Evolutionary conservation across 139 green algal genomes (phyloP).

Genomic region (Penium margaritaceum): DNA sequence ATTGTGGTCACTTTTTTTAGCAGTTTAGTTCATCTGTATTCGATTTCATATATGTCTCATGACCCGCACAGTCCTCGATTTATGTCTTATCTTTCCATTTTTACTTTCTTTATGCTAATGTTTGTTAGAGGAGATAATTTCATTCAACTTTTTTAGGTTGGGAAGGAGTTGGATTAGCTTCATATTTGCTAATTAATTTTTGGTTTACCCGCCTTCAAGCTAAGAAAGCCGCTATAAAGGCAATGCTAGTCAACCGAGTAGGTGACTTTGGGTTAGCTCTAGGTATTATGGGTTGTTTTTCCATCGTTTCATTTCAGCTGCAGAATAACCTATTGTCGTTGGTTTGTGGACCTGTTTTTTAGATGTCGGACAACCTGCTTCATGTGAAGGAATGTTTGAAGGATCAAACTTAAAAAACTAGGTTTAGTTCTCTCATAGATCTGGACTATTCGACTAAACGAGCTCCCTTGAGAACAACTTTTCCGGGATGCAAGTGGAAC

Average conservation of each 20-base stretch:
- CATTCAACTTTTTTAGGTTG: constrained; percentile 42
- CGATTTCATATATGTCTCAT: constrained; percentile 46
- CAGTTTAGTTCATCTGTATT: constrained; percentile 49
- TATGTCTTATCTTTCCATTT: constrained; percentile 41
- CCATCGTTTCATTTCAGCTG: no score
- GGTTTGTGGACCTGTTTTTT: no score
- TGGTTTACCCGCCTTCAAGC: constrained; percentile 28
- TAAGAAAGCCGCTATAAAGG: constrained; percentile 22
- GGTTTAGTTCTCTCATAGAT: no score
- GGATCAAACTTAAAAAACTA: no score
- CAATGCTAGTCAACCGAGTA: constrained; percentile 32
- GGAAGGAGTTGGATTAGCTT: constrained; percentile 38
- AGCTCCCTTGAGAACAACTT: no score
- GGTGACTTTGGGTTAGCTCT: constrained; percentile 29
- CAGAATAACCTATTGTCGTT: no score
- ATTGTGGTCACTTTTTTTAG: constrained; percentile 44
- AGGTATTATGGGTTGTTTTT: constrained; percentile 28
- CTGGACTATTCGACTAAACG: no score
- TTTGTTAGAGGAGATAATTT: constrained; percentile 38
- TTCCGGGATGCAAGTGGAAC: no score
- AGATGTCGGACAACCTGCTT: no score
- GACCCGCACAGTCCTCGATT: constrained; percentile 32
- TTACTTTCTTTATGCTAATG: constrained; percentile 47
- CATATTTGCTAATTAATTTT: constrained; percentile 43
- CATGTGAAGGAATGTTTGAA: no score